Evolutionary conservation across 192 early-diverging fungal genomes (phyloP).

Genomic region (Coemansia sp.): DNA sequence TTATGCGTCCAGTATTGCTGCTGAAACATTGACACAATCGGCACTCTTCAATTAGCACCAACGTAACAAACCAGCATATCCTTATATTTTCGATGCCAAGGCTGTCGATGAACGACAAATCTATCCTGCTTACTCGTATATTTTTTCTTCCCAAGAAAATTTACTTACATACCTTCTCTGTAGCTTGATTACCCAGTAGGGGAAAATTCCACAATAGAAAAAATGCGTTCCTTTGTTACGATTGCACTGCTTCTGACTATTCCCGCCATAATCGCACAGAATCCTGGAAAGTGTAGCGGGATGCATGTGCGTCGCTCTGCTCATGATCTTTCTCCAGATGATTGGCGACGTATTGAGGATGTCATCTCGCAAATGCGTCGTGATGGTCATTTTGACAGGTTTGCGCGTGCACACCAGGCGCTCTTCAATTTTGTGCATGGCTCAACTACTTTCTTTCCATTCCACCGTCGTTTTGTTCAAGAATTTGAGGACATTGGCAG

Average conservation of each 20-base stretch:
- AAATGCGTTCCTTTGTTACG: conserved; percentile 4
- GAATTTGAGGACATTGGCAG: conserved; percentile 50
- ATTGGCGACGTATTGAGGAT: conserved; percentile 31
- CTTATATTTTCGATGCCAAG: not conserved
- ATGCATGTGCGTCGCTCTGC: conserved; percentile 37
- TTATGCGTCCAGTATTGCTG: not conserved
- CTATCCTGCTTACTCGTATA: not conserved
- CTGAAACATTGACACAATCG: not conserved
- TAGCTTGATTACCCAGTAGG: not conserved
- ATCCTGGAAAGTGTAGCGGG: conserved; percentile 18
- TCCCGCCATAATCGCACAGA: conserved; percentile 12
- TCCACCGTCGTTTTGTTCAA: conserved; percentile 52
- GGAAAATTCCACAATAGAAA: not conserved
- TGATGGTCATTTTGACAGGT: conserved; percentile 40
- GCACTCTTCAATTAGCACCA: not conserved
- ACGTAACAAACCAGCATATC: not conserved
- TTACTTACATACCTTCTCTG: too few species aligned
- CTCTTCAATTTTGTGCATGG: conserved; percentile 47
- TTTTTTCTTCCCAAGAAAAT: not conserved
- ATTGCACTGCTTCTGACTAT: conserved; percentile 5
- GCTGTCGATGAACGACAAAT: not conserved
- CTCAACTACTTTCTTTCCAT: conserved; percentile 47
- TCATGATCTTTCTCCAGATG: conserved; percentile 31
- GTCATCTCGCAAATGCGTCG: conserved; percentile 32
- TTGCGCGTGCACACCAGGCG: conserved; percentile 34